Conservation (phyloP, 2,329 filamentous ascomycete species). For the Sporothrix brasiliensis region DNA sequence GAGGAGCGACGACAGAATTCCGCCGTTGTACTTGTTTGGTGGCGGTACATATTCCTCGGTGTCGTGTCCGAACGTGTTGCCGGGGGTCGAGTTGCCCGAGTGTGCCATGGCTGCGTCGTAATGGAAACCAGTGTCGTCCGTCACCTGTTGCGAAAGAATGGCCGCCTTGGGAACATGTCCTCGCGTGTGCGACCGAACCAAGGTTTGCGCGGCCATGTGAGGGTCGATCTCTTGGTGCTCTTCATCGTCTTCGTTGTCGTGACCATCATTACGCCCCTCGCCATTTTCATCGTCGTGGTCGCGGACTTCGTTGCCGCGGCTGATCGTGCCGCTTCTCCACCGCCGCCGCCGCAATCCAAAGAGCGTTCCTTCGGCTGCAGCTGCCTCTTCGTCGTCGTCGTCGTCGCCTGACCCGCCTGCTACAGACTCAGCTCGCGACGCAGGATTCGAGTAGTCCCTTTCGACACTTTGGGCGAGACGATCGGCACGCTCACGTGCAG, state of each 20-base stretch:
- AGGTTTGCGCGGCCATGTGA: constrained; percentile 33
- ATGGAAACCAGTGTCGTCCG: constrained; percentile 25
- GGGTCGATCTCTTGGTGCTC: constrained; percentile 17
- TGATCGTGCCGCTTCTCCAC: neutral
- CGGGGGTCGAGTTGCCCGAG: constrained; percentile 42
- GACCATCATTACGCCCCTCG: neutral
- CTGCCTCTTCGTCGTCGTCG: constrained; percentile 13
- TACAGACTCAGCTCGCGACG: constrained; percentile 39
- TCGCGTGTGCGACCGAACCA: constrained; percentile 35
- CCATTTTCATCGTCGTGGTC: neutral
- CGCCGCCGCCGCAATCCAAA: constrained; percentile 23
- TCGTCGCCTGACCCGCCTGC: constrained; percentile 35
- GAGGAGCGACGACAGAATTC: constrained; percentile 72
- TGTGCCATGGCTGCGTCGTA: constrained; percentile 35
- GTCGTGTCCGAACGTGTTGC: constrained; percentile 63
- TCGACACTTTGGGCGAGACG: constrained; percentile 43
- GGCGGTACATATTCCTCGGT: constrained; percentile 62
- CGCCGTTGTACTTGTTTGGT: constrained; percentile 70
- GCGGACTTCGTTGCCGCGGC: neutral
- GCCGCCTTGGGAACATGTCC: constrained; percentile 13
- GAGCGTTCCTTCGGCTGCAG: neutral
- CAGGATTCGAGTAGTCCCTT: constrained; percentile 40
- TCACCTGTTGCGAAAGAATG: neutral
- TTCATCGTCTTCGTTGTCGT: constrained; percentile 29
- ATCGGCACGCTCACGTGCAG: constrained; percentile 44